Evolutionary conservation across 1,139 yeast genomes (phyloP).

Genomic region (Hansenula lynferdii): DNA sequence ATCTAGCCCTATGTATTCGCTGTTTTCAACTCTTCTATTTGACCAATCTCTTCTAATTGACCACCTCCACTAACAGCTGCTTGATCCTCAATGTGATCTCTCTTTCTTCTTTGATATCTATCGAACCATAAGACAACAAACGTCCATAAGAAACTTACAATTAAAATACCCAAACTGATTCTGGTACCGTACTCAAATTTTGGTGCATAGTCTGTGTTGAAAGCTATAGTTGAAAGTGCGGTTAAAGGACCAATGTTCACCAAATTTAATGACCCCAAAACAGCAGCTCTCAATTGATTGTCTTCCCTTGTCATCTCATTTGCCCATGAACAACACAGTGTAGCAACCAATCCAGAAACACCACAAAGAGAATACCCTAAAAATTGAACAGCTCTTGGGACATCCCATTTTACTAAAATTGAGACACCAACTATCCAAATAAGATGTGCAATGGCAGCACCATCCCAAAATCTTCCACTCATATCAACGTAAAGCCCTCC

Average conservation of each 20-base stretch:
- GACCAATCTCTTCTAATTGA: not conserved
- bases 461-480: no score
- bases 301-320: constrained; percentile 5
- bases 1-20: no score
- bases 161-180: not conserved
- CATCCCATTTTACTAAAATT: constrained; percentile 3
- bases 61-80: not conserved
- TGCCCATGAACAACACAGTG: constrained; percentile 1
- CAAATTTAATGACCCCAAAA: constrained; percentile 3
- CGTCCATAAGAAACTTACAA: not conserved
- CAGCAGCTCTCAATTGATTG: constrained; percentile 1
- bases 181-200: not conserved
- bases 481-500: no score
- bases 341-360: not conserved
- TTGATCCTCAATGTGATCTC: constrained; percentile 1
- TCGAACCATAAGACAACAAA: constrained; percentile 2
- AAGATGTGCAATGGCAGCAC: not conserved
- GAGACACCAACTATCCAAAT: constrained; percentile 1
- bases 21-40: not conserved
- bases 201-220: not conserved
- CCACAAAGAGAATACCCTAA: constrained; percentile 1
- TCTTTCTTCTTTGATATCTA: constrained; percentile 4
- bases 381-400: constrained; percentile 1
- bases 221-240: not conserved
- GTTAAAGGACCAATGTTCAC: not conserved